These are phyloP conservation scores for Fusarium sp. DNA, from an alignment of 2,329 filamentous ascomycete species.

Conservation along the genomic window DNA sequence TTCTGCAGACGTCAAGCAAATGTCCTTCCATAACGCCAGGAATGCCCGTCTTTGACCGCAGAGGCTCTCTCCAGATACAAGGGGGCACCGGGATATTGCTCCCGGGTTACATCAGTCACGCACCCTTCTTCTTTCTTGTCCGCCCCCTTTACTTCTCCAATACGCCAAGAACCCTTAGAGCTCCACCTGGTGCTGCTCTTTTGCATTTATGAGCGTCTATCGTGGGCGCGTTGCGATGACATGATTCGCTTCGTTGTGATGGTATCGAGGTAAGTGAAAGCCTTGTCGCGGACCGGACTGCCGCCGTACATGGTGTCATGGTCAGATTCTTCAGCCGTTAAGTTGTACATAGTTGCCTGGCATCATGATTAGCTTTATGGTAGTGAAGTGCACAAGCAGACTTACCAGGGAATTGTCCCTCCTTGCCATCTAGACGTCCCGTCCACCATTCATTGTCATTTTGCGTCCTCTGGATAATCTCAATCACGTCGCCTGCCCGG, in stretches of 20 bases:
- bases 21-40: conserved; percentile 38
- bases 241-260: conserved; percentile 23
- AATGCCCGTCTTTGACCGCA: conserved; percentile 31
- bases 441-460: conserved; percentile 99
- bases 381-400: not conserved
- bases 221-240: conserved; percentile 17
- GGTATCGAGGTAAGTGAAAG: conserved; percentile 22
- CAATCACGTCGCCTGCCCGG: conserved; percentile 86
- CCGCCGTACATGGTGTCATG: not conserved
- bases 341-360: conserved; percentile 65
- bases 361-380: conserved; percentile 39
- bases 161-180: conserved; percentile 10
- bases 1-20: conserved; percentile 26
- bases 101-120: conserved; percentile 12
- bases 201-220: conserved; percentile 26
- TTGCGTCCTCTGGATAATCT: conserved; percentile 83
- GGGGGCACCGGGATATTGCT: not conserved
- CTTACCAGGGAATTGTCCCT: conserved; percentile 94
- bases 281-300: conserved; percentile 6
- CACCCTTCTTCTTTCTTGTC: conserved; percentile 5
- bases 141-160: conserved; percentile 8
- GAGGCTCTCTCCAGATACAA: conserved; percentile 30
- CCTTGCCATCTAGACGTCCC: conserved; percentile 80
- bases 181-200: conserved; percentile 11
- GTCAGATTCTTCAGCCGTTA: conserved; percentile 31